Base-by-base conservation (phyloP, 2,329 filamentous ascomycete species). In the Fonsecaea erecta region DNA sequence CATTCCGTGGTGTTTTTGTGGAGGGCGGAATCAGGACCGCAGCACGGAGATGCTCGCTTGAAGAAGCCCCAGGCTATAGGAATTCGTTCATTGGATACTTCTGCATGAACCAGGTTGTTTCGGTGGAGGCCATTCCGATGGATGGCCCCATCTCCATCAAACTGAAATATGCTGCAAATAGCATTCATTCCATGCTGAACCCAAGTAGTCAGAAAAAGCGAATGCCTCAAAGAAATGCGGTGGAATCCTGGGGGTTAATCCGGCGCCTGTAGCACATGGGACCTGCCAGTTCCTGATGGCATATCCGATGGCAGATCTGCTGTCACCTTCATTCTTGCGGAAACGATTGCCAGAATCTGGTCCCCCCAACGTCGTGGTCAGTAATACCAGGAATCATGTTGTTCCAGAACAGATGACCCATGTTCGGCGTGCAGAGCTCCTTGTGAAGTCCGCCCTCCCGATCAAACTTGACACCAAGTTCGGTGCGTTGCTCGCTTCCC, bases 331-430 rank as follows among this genome's bases (percentile, higher is more conserved):
- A 60, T 35, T 60, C 57, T 35, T 60, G 57, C 43, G 57, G 59
- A 54, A 61, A 61, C 2, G 59, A 61, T 34, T 61, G 59, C 34
- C 54, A 54, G 28, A 61, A 61, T 26, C 54, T 62, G 52, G 64
- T 60, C 32, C 62, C 64, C 30, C 52, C 60, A 21, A 64, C 26
- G n/a, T 64, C 46, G 30, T 68, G 60, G 56, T 67, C 64, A 18
- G 68, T 70, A 18, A 69, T 53, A 1, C 64, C 66, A 52, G 62
- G 52, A 40, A 70, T 57, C 28, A 56, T 52, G 46, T 69, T 70
- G 53, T 65, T 60, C 68, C 66, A 68, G 60, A 68, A 68, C 37
- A 68, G 26, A 57, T 63, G 57, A 16, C 64, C 61, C 52, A 62
- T 62, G 21, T 43, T 63, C 3, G 63, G 54, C 18, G 37, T 62